These are phyloP conservation scores for Heliamphora ciliata DNA, from an alignment of 179 eudicot genomes.

Conservation along the genomic window DNA sequence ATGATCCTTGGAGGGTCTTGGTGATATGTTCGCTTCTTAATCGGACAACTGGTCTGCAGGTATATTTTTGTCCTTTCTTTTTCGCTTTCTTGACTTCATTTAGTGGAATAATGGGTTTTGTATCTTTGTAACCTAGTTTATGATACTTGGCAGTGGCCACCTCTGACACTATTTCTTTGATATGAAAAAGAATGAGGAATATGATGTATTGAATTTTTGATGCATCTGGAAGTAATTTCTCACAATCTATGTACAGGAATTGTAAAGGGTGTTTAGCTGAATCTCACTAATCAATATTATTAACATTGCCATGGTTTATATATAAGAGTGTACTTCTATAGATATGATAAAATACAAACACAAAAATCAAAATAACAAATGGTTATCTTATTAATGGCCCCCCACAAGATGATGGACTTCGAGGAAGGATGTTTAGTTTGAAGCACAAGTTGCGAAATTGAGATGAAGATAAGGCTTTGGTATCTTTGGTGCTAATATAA, in stretches of 20 bases:
- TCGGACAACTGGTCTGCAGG: conserved; percentile 71
- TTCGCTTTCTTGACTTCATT: not conserved
- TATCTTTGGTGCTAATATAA: no score
- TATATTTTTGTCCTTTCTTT: conserved; percentile 21
- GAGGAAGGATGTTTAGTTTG: no score
- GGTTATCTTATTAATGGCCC: no score
- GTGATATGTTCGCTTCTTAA: conserved; percentile 85
- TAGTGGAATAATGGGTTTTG: not conserved
- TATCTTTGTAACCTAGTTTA: not conserved
- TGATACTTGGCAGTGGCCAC: not conserved
- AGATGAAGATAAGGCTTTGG: no score
- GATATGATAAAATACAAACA: no score
- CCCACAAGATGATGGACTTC: no score
- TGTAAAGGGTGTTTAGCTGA: no score
- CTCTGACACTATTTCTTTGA: not conserved
- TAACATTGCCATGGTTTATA: no score
- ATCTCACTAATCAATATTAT: no score
- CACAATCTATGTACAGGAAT: not conserved
- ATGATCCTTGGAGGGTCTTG: conserved; percentile 92
- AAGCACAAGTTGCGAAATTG: no score
- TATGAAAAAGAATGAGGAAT: not conserved
- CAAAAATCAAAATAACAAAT: no score
- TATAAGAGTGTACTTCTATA: no score
- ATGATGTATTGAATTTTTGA: not conserved
- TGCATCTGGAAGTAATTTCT: not conserved